phyloP scores from a whole-genome alignment of 1,284 basidiomycete genomes.

The Uromyces viciae-fabae region DNA sequence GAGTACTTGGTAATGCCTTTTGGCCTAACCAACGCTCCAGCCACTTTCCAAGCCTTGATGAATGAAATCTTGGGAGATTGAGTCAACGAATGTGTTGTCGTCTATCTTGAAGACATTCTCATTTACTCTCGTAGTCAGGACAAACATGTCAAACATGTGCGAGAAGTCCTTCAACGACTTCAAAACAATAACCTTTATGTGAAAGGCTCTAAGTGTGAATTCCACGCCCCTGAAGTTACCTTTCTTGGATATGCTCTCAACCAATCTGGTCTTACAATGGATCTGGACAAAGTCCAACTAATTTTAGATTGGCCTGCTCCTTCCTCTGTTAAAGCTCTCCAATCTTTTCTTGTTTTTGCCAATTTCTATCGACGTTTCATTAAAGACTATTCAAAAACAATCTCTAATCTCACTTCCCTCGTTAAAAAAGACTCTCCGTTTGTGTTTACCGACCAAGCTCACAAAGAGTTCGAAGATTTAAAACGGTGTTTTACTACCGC shows the following conservation, averaged over 20 bases:
- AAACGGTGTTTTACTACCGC: no score
- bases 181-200: neutral
- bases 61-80: neutral
- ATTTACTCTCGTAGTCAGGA: neutral
- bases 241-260: neutral
- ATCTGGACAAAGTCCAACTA: neutral
- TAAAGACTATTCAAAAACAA: no score
- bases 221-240: neutral
- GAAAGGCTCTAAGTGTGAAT: neutral
- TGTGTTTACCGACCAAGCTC: no score
- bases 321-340: neutral
- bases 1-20: no score
- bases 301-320: neutral
- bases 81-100: neutral
- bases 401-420: no score
- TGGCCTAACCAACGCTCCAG: no score
- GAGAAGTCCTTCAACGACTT: neutral
- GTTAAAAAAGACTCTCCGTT: no score
- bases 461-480: no score
- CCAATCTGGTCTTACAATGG: neutral
- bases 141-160: neutral
- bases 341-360: neutral
- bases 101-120: slow-evolving; percentile 21
- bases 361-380: neutral
- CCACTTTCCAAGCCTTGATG: no score